Evolutionary conservation across 2,329 filamentous ascomycete species (phyloP).

Genomic region (Paraphoma chrysanthemicola): DNA sequence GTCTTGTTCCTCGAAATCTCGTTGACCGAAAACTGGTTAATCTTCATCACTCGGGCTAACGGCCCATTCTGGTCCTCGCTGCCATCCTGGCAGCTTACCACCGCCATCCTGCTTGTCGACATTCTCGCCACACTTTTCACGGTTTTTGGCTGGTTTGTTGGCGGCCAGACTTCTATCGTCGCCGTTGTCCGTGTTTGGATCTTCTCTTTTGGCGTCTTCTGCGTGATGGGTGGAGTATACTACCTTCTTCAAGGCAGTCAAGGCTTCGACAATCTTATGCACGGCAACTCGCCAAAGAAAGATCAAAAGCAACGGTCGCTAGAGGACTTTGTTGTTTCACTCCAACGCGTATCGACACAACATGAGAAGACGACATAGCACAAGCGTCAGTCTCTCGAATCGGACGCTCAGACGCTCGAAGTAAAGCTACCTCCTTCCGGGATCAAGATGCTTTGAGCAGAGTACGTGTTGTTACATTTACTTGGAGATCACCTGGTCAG

Average conservation of each 20-base stretch:
- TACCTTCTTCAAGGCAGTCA: conserved; percentile 81
- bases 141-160: conserved; percentile 82
- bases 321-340: conserved; percentile 89
- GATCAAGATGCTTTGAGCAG: not conserved
- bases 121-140: conserved; percentile 85
- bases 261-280: conserved; percentile 91
- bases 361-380: conserved; percentile 84
- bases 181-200: conserved; percentile 89
- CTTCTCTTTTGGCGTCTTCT: conserved; percentile 90
- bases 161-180: conserved; percentile 75
- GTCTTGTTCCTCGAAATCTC: conserved; percentile 90
- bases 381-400: conserved; percentile 1
- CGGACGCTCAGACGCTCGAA: not conserved
- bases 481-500: too few relatives aligned
- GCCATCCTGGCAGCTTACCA: conserved; percentile 82
- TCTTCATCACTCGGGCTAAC: conserved; percentile 94
- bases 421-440: not conserved
- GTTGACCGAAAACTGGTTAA: conserved; percentile 93
- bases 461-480: too few relatives aligned
- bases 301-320: conserved; percentile 83
- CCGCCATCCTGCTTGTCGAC: conserved; percentile 82
- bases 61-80: conserved; percentile 91
- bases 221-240: conserved; percentile 78
- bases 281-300: conserved; percentile 84
- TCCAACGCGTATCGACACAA: conserved; percentile 89